These are phyloP conservation scores for Lepidopterella palustris DNA, from an alignment of 495 filamentous ascomycete species.

Conservation along the genomic window DNA sequence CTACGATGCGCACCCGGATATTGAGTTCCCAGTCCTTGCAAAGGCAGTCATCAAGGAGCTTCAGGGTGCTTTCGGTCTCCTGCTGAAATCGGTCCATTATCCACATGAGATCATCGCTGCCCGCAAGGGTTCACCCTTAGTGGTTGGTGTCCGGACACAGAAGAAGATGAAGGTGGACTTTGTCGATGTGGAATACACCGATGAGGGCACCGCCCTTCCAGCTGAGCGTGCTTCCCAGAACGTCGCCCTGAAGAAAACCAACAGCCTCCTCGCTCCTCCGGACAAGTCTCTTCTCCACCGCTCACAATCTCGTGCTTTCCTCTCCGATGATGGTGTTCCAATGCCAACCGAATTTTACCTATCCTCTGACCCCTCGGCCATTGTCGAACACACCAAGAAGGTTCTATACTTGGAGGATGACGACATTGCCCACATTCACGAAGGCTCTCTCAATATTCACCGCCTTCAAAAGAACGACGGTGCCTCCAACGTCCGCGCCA, in stretches of 20 bases:
- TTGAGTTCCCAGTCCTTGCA: slow-evolving; percentile 91
- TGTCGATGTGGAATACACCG: slow-evolving; percentile 93
- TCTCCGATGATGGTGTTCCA: slow-evolving; percentile 93
- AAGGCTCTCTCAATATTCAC: slow-evolving; percentile 97
- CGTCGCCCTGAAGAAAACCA: slow-evolving; percentile 82
- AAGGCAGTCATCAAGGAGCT: slow-evolving; percentile 98
- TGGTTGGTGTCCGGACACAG: slow-evolving; percentile 89
- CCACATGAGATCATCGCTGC: slow-evolving; percentile 97
- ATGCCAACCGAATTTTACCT: slow-evolving; percentile 99
- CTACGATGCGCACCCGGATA: slow-evolving; percentile 88
- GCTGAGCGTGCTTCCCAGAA: slow-evolving; percentile 96
- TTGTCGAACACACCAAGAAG: slow-evolving; percentile 99
- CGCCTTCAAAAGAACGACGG: slow-evolving; percentile 94
- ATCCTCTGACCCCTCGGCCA: slow-evolving; percentile 94
- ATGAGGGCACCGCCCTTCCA: slow-evolving; percentile 72
- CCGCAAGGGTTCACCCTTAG: slow-evolving; percentile 93
- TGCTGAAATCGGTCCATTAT: slow-evolving; percentile 97
- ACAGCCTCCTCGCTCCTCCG: slow-evolving; percentile 71
- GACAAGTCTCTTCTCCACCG: slow-evolving; percentile 97
- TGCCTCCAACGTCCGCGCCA: slow-evolving; percentile 89
- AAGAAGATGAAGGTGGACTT: slow-evolving; percentile 99
- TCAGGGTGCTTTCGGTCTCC: slow-evolving; percentile 91
- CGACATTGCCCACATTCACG: slow-evolving; percentile 98
- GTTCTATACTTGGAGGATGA: slow-evolving; percentile 98
- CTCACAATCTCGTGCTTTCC: slow-evolving; percentile 95